These are phyloP conservation scores for Cercospora citrullina DNA, from an alignment of 2,329 filamentous ascomycete species.

Conservation along the genomic window DNA sequence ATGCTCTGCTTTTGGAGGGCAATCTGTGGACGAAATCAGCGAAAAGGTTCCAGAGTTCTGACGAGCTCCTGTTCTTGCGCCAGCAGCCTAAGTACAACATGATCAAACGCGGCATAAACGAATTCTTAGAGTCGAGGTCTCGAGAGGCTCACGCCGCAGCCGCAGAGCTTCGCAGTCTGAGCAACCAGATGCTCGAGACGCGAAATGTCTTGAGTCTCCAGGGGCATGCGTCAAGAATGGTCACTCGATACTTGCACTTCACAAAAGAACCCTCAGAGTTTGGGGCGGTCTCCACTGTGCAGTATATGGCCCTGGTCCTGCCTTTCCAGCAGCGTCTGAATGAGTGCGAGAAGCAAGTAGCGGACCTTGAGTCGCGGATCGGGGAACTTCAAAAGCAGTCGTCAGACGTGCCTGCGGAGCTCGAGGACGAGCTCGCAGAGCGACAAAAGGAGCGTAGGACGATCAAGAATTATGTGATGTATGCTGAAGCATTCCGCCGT, in stretches of 20 bases:
- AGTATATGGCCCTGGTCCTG: constrained; percentile 11
- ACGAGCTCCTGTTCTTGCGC: constrained; percentile 20
- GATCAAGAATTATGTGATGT: background rate
- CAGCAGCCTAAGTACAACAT: constrained; percentile 18
- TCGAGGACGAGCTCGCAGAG: background rate
- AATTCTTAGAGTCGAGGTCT: constrained; percentile 18
- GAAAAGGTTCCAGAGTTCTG: constrained; percentile 6
- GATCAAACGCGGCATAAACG: constrained; percentile 16
- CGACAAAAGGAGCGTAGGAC: background rate
- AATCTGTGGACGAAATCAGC: constrained; percentile 18
- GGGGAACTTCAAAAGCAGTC: background rate
- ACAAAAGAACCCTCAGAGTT: constrained; percentile 12
- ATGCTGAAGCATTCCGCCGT: constrained; percentile 1
- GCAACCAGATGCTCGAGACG: background rate
- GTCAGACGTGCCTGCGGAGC: background rate
- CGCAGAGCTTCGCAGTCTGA: background rate
- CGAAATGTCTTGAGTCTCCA: background rate
- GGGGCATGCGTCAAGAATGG: constrained; percentile 18
- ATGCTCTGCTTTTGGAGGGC: constrained; percentile 3
- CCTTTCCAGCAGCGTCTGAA: background rate
- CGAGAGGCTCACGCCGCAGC: constrained; percentile 15
- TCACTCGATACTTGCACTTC: constrained; percentile 24
- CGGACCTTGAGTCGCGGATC: background rate
- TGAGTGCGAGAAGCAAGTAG: background rate
- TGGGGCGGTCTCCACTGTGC: background rate